Base-by-base conservation (phyloP, 1,284 basidiomycete genomes). In the Apiotrichum siamense region DNA sequence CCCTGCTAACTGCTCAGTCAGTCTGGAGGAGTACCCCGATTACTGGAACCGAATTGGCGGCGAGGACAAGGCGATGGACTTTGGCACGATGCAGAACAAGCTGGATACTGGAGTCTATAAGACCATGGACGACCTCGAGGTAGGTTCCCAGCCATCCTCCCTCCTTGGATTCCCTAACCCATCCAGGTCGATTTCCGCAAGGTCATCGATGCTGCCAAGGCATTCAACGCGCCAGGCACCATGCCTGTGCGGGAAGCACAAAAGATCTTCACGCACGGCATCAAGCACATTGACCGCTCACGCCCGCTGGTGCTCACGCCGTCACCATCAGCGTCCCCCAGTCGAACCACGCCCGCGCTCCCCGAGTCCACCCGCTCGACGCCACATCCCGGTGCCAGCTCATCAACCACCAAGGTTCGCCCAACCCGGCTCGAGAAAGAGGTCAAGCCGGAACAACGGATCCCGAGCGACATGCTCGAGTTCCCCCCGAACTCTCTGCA, bases 21-120 rank as follows among this genome's bases (percentile, higher is more conserved):
- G 67, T 26, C 49, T 58, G 11, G 65, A 70, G 15, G 67, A 67
- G 17, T 72, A 67, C 38, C 72, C 73, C 5, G 65, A 64, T 24
- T 75, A 75, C 47, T 59, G 69, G 2, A 62, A 61, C 13, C 58
- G 62, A 3, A 67, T 75, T n/a, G 73, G 73, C 13, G 73, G 73
- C 7, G 59, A 62, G 26, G 72, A 70, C 43, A 70, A 70, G 32
- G 70, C 70, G 62, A 75, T 75, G 73, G 73, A 75, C 44, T 58
- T 73, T 35, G 62, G 60, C 4, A 75, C 73, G 12, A 75, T 75
- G 70, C 70, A 73, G 58, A 49, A 35, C n/a, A 75, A 74, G 53
- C 44, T 70, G 5, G 66, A 72, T 44, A 57, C 59, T n/a, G 64
- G 63, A 4, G 61, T 62, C 33, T 75, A 75, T 42, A 44, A 41